These are phyloP conservation scores for Rubroshorea leprosula DNA, from an alignment of 345 rosid genomes.

Conservation along the genomic window DNA sequence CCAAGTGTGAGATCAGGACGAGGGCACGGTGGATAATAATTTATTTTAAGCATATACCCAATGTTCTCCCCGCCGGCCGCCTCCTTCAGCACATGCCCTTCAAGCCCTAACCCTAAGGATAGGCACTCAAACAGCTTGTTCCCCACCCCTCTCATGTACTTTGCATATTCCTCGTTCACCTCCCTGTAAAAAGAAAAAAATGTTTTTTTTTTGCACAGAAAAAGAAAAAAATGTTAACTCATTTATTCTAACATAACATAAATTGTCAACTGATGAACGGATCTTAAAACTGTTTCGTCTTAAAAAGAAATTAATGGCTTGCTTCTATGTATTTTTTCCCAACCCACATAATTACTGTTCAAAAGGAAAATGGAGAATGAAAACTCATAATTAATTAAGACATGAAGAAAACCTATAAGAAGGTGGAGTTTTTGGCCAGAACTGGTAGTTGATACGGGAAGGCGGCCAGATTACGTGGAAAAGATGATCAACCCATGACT, in stretches of 20 bases:
- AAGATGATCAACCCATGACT: constrained; percentile 78
- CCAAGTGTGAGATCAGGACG: constrained; percentile 82
- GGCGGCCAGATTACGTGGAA: constrained; percentile 86
- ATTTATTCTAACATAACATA: no score
- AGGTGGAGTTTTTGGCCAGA: constrained; percentile 74
- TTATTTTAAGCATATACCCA: constrained; percentile 70
- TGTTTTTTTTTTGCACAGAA: no score
- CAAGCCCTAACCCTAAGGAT: constrained; percentile 62
- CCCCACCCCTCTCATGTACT: constrained; percentile 36
- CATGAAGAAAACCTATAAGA: constrained; percentile 62
- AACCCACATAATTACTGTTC: not conserved
- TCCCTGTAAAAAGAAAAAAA: constrained; percentile 38
- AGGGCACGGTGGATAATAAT: constrained; percentile 87
- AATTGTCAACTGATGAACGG: no score
- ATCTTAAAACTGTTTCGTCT: no score
- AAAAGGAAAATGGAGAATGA: not conserved
- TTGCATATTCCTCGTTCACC: constrained; percentile 69
- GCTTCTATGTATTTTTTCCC: no score
- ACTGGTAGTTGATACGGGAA: constrained; percentile 39
- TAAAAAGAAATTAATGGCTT: no score
- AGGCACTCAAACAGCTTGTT: constrained; percentile 40
- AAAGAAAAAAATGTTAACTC: no score
- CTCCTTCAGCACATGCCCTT: constrained; percentile 37
- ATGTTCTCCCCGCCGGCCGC: constrained; percentile 58
- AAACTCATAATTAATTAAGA: no score